phyloP scores from a whole-genome alignment of 805 yeast genomes.

The Starmerella etchellsii region DNA sequence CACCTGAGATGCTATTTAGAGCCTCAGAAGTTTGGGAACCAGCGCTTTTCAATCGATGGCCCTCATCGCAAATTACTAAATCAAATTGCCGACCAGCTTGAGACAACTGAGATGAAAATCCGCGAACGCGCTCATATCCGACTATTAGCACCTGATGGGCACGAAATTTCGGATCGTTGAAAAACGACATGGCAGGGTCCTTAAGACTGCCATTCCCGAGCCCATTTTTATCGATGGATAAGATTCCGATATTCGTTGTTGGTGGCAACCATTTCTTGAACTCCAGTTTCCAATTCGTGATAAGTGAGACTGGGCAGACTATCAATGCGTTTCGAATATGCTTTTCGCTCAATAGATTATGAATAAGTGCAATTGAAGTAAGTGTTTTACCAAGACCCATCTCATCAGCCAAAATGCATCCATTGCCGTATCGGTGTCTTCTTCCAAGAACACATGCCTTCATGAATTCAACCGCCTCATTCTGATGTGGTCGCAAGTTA shows the following conservation, averaged over 20 bases:
- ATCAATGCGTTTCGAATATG: slow-evolving; percentile 48
- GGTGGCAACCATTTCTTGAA: slow-evolving; percentile 71
- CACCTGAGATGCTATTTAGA: slow-evolving; percentile 42
- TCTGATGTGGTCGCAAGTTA: slow-evolving; percentile 68
- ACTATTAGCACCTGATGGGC: slow-evolving; percentile 72
- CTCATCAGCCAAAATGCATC: slow-evolving; percentile 87
- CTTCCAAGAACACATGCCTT: slow-evolving; percentile 74
- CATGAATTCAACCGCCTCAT: slow-evolving; percentile 69
- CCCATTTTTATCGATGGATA: slow-evolving; percentile 39
- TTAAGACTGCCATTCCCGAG: slow-evolving; percentile 12
- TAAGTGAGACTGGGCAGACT: slow-evolving; percentile 84
- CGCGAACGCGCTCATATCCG: slow-evolving; percentile 75
- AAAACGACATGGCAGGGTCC: slow-evolving; percentile 21
- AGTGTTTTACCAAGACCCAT: slow-evolving; percentile 93
- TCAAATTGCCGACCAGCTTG: slow-evolving; percentile 34
- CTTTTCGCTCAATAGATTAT: slow-evolving; percentile 54
- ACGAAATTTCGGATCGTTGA: slow-evolving; percentile 46
- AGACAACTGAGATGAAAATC: slow-evolving; percentile 20
- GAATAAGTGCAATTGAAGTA: slow-evolving; percentile 68
- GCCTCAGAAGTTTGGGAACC: slow-evolving; percentile 59
- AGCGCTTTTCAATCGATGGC: slow-evolving; percentile 73
- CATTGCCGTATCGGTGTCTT: slow-evolving; percentile 37
- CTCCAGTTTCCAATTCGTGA: slow-evolving; percentile 78
- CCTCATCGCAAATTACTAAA: slow-evolving; percentile 83
- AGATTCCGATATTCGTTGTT: slow-evolving; percentile 46